A percentile compares a stretch with the other conserved stretches of the same genome.
Conservation (phyloP, 208 protist genomes). For the Entamoeba nuttalli region DNA sequence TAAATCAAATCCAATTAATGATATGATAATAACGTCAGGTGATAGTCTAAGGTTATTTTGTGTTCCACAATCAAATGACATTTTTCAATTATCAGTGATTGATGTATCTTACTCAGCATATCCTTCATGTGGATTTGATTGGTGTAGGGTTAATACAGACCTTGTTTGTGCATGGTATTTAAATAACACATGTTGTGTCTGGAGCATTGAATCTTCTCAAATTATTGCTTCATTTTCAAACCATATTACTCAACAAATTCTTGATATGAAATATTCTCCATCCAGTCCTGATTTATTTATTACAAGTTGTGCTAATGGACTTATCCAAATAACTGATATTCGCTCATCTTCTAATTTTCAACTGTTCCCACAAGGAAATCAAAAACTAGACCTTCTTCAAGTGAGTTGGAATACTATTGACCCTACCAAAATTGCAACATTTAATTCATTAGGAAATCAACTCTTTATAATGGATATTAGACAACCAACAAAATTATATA, state of each 20-base stretch:
- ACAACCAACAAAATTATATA: not conserved
- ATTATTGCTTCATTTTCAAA: not conserved
- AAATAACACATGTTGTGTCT: not conserved
- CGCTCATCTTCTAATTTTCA: not conserved
- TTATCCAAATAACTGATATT: not conserved
- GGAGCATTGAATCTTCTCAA: not conserved
- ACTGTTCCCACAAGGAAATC: not conserved
- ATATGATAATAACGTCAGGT: not conserved
- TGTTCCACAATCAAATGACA: not conserved
- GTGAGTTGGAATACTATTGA: not conserved
- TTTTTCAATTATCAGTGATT: not conserved
- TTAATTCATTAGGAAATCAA: not conserved
- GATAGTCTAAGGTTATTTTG: not conserved
- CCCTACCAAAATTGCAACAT: not conserved
- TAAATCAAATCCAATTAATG: not conserved
- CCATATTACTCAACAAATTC: not conserved
- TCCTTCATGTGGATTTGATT: not conserved
- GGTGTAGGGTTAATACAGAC: not conserved
- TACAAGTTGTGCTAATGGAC: not conserved
- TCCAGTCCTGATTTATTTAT: not conserved
- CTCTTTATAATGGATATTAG: not conserved
- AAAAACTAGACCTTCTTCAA: not conserved
- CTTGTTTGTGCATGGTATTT: not conserved
- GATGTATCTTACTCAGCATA: not conserved
- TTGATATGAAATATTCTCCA: not conserved